Conservation (phyloP, 2,329 filamentous ascomycete genomes). For the Cladophialophora carrionii region DNA sequence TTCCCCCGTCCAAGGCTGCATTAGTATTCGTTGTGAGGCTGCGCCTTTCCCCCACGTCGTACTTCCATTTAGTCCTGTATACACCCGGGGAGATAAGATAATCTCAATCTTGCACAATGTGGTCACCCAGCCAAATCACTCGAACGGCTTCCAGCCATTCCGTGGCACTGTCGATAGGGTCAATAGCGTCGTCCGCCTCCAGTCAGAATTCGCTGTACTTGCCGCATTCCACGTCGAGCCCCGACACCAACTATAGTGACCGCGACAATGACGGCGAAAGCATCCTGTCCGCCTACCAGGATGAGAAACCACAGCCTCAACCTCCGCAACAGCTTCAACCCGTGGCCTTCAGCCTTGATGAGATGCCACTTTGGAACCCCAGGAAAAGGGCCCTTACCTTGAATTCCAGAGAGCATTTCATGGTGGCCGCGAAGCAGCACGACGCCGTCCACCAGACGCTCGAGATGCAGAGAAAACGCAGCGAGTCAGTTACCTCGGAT, state of each 20-base stretch:
- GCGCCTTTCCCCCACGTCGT: not conserved
- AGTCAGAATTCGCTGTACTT: constrained; percentile 5
- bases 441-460: constrained; percentile 9
- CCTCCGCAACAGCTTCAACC: constrained; percentile 3
- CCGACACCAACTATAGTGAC: constrained; percentile 6
- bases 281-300: constrained; percentile 8
- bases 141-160: constrained; percentile 16
- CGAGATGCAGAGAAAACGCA: constrained; percentile 13
- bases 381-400: constrained; percentile 11
- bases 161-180: constrained; percentile 7
- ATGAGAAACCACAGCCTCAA: constrained; percentile 4
- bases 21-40: not conserved
- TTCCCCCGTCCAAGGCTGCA: not conserved
- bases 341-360: constrained; percentile 3
- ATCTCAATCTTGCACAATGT: constrained; percentile 1
- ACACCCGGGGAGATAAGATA: not conserved
- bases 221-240: constrained; percentile 6
- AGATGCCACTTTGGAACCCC: constrained; percentile 15
- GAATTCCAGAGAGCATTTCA: constrained; percentile 19
- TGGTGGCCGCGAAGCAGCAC: constrained; percentile 15
- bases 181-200: constrained; percentile 7
- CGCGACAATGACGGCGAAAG: constrained; percentile 13
- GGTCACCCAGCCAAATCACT: constrained; percentile 16
- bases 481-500: constrained; percentile 9
- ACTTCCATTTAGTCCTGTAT: not conserved